These are phyloP conservation scores for Yarrowia bubula DNA, from an alignment of 805 yeast genomes.

Conservation along the genomic window DNA sequence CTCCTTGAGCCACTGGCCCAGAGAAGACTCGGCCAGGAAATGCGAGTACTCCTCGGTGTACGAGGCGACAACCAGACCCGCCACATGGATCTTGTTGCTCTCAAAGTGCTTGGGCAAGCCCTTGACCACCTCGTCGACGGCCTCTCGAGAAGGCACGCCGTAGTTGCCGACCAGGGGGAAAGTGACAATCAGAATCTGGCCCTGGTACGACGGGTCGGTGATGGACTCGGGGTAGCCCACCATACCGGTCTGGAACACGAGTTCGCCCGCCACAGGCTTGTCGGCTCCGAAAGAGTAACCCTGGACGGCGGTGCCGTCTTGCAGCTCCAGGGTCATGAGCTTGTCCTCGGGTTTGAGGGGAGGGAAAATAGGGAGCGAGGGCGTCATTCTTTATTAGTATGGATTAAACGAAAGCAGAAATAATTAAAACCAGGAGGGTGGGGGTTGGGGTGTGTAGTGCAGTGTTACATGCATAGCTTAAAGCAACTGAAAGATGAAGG, in stretches of 20 bases:
- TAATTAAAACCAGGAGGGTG: background rate
- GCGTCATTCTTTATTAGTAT: slow-evolving; percentile 22
- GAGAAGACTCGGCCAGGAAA: slow-evolving; percentile 84
- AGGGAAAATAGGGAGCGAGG: slow-evolving; percentile 81
- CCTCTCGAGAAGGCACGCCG: slow-evolving; percentile 92
- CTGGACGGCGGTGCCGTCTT: slow-evolving; percentile 80
- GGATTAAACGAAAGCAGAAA: background rate
- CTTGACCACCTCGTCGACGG: slow-evolving; percentile 69
- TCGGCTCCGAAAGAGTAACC: slow-evolving; percentile 98
- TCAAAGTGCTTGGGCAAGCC: slow-evolving; percentile 89
- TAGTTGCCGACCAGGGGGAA: slow-evolving; percentile 97
- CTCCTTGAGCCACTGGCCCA: slow-evolving; percentile 89
- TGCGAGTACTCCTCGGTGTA: slow-evolving; percentile 96
- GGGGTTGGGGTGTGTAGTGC: background rate
- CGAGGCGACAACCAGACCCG: slow-evolving; percentile 95
- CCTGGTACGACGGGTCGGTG: slow-evolving; percentile 97
- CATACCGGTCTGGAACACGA: slow-evolving; percentile 99
- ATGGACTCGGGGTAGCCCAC: slow-evolving; percentile 98
- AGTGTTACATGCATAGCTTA: too few species aligned
- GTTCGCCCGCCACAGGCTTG: slow-evolving; percentile 86
- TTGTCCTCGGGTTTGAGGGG: slow-evolving; percentile 82
- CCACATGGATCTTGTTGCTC: slow-evolving; percentile 86
- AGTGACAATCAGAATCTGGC: slow-evolving; percentile 94
- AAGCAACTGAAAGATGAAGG: too few species aligned
- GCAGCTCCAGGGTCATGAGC: slow-evolving; percentile 82